Percentiles rank a stretch among this genome's conserved stretches.
Conservation (phyloP, 192 early-diverging fungal species). For the Umbelopsis ramanniana region DNA sequence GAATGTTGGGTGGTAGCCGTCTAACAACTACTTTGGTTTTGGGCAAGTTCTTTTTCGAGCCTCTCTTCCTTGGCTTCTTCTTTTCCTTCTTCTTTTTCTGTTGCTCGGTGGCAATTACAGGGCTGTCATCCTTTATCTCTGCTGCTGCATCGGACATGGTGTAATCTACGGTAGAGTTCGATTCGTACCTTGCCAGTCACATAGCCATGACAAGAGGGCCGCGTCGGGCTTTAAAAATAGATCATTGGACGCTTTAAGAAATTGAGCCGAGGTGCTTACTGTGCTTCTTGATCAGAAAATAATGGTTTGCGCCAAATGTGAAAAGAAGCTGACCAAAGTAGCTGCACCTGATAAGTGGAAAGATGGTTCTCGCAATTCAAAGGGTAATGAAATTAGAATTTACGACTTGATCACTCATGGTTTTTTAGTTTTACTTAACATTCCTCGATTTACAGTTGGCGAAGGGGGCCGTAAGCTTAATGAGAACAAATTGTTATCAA, state of each 20-base stretch:
- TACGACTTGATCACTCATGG: neutral
- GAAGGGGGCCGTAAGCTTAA: constrained; percentile 57
- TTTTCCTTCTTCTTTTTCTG: constrained; percentile 26
- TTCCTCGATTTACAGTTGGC: constrained; percentile 13
- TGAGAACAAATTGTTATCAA: constrained; percentile 64
- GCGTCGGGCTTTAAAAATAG: too few relatives aligned
- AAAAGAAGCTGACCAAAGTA: constrained; percentile 65
- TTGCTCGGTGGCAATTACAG: neutral
- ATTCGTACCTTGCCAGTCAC: neutral
- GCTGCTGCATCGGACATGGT: neutral
- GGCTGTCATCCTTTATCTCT: neutral
- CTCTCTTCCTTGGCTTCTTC: constrained; percentile 26
- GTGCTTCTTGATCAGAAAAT: too few relatives aligned
- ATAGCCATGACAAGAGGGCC: neutral
- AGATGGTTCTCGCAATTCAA: constrained; percentile 60
- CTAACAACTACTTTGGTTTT: constrained; percentile 79
- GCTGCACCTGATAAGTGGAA: constrained; percentile 70
- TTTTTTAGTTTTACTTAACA: neutral
- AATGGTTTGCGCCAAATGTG: constrained; percentile 62
- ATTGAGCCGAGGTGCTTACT: too few relatives aligned
- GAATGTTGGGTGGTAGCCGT: constrained; percentile 75
- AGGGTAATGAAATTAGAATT: constrained; percentile 34
- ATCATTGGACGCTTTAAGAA: too few relatives aligned
- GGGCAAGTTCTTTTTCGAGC: constrained; percentile 31
- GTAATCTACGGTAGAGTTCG: neutral